Percentiles rank a stretch among this genome's conserved stretches.
Evolutionary conservation across 352 stramenopile genomes (phyloP).

Genomic region (Globisporangium spiculum): DNA sequence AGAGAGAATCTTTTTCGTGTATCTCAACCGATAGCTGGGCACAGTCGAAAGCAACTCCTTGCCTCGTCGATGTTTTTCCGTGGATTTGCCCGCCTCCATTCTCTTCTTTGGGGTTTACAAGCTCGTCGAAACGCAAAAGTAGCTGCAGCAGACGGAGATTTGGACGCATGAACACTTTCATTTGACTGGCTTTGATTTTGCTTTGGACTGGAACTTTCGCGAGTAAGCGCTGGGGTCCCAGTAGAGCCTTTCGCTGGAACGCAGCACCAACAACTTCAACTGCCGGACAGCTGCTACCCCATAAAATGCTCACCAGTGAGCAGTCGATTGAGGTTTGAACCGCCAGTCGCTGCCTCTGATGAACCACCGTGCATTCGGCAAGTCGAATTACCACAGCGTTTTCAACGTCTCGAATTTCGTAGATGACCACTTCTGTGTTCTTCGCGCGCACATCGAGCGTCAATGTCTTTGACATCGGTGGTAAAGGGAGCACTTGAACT

Average conservation of each 20-base stretch:
- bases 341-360: slow-evolving; percentile 28
- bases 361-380: slow-evolving; percentile 21
- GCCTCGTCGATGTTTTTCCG: slow-evolving; percentile 2
- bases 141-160: slow-evolving; percentile 43
- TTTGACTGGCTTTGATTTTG: slow-evolving; percentile 13
- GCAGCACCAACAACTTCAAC: slow-evolving; percentile 23
- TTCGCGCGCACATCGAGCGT: slow-evolving; percentile 26
- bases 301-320: slow-evolving; percentile 20
- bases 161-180: slow-evolving; percentile 29
- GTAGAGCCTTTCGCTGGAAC: slow-evolving; percentile 25
- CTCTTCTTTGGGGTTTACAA: slow-evolving; percentile 24
- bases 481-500: not conserved
- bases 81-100: not conserved
- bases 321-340: slow-evolving; percentile 30
- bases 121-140: slow-evolving; percentile 45
- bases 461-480: slow-evolving; percentile 21
- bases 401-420: slow-evolving; percentile 29
- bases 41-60: slow-evolving; percentile 18
- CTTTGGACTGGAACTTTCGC: slow-evolving; percentile 14
- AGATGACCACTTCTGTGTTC: slow-evolving; percentile 20
- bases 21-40: slow-evolving; percentile 11
- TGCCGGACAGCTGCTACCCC: slow-evolving; percentile 17
- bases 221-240: slow-evolving; percentile 20
- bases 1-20: not conserved
- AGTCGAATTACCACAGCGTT: slow-evolving; percentile 20